These are phyloP conservation scores for Penicillium arizonense DNA, from an alignment of 495 filamentous ascomycete species.

Conservation along the genomic window DNA sequence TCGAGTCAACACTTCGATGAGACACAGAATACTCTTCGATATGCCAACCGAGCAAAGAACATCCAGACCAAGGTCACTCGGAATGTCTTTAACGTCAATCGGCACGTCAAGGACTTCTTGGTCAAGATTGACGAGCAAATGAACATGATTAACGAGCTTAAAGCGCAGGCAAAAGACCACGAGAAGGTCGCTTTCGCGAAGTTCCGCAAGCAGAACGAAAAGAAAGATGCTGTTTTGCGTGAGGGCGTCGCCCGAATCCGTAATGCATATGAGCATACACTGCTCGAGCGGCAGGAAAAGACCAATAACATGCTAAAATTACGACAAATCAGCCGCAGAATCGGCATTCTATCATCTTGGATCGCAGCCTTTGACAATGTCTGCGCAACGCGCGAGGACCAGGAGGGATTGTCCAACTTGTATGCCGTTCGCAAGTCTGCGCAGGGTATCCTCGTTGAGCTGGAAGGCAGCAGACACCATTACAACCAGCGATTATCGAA, in stretches of 20 bases:
- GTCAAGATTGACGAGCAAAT: slow-evolving; percentile 98
- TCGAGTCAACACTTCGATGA: slow-evolving; percentile 98
- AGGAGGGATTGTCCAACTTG: slow-evolving; percentile 64
- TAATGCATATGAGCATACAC: slow-evolving; percentile 78
- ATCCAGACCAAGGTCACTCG: slow-evolving; percentile 99
- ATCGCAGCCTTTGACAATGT: slow-evolving; percentile 87
- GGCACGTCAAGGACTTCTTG: slow-evolving; percentile 96
- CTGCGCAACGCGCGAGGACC: slow-evolving; percentile 66
- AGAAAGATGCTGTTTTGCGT: slow-evolving; percentile 72
- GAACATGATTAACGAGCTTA: slow-evolving; percentile 88
- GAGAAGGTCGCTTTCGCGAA: slow-evolving; percentile 84
- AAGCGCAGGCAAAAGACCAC: slow-evolving; percentile 86
- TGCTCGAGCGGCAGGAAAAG: slow-evolving; percentile 76
- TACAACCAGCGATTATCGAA: slow-evolving; percentile 78
- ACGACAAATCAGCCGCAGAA: slow-evolving; percentile 79
- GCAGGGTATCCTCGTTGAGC: slow-evolving; percentile 79
- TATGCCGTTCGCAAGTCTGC: slow-evolving; percentile 81
- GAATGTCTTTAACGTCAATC: slow-evolving; percentile 98
- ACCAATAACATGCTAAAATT: slow-evolving; percentile 77
- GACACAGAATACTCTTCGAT: slow-evolving; percentile 96
- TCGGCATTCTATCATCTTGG: slow-evolving; percentile 82
- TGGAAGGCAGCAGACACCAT: slow-evolving; percentile 86
- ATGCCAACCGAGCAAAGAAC: slow-evolving; percentile 97
- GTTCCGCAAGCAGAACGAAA: slow-evolving; percentile 83
- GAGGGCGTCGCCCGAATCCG: slow-evolving; percentile 82